phyloP scores from a whole-genome alignment of 2,329 filamentous ascomycete genomes.

The Apiospora hydei region DNA sequence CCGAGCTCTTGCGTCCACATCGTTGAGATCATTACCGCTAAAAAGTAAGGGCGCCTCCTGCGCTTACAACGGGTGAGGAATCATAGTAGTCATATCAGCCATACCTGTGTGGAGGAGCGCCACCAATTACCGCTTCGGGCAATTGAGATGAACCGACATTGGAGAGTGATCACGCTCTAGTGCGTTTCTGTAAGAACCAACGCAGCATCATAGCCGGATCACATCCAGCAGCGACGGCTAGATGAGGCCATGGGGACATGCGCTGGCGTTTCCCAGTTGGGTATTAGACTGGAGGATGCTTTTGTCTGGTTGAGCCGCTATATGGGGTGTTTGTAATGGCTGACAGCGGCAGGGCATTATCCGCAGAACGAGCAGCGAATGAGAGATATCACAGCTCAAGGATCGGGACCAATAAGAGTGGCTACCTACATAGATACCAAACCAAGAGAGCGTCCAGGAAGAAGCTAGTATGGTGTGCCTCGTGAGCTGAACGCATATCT shows the following conservation, averaged over 20 bases:
- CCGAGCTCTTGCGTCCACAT: neutral
- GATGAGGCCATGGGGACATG: neutral
- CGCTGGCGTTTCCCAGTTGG: neutral
- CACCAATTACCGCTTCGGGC: constrained; percentile 2
- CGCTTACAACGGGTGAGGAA: neutral
- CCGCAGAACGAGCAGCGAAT: neutral
- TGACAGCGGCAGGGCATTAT: neutral
- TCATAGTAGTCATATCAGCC: neutral
- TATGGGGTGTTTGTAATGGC: neutral
- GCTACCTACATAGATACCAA: neutral
- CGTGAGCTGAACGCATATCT: neutral
- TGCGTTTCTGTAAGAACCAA: neutral
- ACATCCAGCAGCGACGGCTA: neutral
- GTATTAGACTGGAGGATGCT: neutral
- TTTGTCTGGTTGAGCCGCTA: constrained; percentile 5
- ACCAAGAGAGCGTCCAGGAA: neutral
- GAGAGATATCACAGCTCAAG: neutral
- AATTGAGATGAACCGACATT: neutral
- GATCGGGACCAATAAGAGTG: neutral
- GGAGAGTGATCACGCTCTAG: too few species aligned
- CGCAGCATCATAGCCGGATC: neutral
- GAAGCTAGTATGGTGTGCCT: neutral
- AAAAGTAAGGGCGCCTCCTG: neutral
- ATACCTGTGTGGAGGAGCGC: neutral
- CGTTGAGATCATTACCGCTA: neutral